Percentiles rank a stretch among this genome's conserved stretches.
Conservation (phyloP, 2,329 filamentous ascomycete species). For the Alternaria burnsii region DNA sequence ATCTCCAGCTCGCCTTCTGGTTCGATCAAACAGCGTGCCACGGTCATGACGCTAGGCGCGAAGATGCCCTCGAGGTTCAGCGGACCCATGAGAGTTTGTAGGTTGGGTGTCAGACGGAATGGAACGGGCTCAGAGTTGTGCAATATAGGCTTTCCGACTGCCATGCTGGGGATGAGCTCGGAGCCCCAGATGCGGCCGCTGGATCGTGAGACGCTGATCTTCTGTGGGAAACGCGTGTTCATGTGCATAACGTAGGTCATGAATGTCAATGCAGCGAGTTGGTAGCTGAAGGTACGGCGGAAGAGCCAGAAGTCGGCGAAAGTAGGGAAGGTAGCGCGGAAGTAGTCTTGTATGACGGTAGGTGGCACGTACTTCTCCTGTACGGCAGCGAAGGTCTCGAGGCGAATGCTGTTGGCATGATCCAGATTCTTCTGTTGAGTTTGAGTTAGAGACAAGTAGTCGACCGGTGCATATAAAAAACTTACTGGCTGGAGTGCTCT, state of each 20-base stretch:
- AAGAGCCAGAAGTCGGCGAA: conserved; percentile 98
- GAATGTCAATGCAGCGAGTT: conserved; percentile 92
- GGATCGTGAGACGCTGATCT: conserved; percentile 89
- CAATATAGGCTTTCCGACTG: conserved; percentile 83
- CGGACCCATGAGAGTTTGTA: conserved; percentile 95
- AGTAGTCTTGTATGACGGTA: conserved; percentile 84
- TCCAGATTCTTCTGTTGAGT: conserved; percentile 70
- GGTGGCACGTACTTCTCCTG: conserved; percentile 92
- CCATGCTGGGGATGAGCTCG: conserved; percentile 91
- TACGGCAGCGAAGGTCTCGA: conserved; percentile 94
- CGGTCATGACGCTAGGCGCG: conserved; percentile 93
- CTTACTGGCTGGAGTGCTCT: conserved; percentile 66
- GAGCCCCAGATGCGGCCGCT: conserved; percentile 92
- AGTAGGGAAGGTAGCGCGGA: conserved; percentile 84
- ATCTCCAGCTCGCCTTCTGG: conserved; percentile 86
- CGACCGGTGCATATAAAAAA: background rate
- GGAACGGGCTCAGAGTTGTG: conserved; percentile 95
- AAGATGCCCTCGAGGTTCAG: conserved; percentile 96
- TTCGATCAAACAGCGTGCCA: conserved; percentile 91
- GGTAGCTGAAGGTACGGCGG: conserved; percentile 95
- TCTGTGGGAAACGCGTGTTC: conserved; percentile 93
- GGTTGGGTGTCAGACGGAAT: conserved; percentile 94
- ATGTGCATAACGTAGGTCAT: conserved; percentile 99
- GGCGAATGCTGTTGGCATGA: conserved; percentile 74
- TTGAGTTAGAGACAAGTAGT: conserved; percentile 8